Conservation (phyloP, 2,329 filamentous ascomycete genomes). For the Torrubiella hemipterigena region DNA sequence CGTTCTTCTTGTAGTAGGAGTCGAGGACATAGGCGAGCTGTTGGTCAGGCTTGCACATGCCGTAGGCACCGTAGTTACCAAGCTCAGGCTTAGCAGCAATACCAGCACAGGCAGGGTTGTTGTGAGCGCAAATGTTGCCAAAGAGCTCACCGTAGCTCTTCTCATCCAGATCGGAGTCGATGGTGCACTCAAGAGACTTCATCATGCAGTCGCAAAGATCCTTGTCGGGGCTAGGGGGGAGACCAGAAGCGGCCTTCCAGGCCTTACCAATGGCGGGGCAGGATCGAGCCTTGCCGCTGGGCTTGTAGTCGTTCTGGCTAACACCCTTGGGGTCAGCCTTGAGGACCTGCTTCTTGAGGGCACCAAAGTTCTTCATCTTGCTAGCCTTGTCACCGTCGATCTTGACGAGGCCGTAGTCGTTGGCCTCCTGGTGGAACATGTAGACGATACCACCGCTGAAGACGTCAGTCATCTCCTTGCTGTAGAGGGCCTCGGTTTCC, state of each 20-base stretch:
- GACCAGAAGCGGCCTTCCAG: slow-evolving; percentile 55
- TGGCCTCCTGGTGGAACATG: slow-evolving; percentile 91
- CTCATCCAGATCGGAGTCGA: slow-evolving; percentile 42
- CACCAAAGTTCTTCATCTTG: slow-evolving; percentile 63
- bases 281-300: slow-evolving; percentile 55
- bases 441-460: slow-evolving; percentile 97
- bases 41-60: slow-evolving; percentile 60
- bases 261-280: slow-evolving; percentile 56
- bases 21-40: slow-evolving; percentile 49
- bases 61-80: slow-evolving; percentile 64
- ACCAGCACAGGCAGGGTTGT: slow-evolving; percentile 47
- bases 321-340: slow-evolving; percentile 55
- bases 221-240: slow-evolving; percentile 73
- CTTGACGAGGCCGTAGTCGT: slow-evolving; percentile 64
- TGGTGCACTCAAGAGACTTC: slow-evolving; percentile 57
- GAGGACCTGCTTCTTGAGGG: slow-evolving; percentile 58
- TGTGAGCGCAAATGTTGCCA: slow-evolving; percentile 54
- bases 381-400: slow-evolving; percentile 41
- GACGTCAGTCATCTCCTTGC: slow-evolving; percentile 66
- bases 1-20: slow-evolving; percentile 40
- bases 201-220: slow-evolving; percentile 80
- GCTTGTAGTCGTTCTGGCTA: slow-evolving; percentile 54
- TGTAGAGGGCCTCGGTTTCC: slow-evolving; percentile 75
- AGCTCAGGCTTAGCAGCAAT: slow-evolving; percentile 55
- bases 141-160: slow-evolving; percentile 60